These are phyloP conservation scores for Pleurotus citrinopileatus DNA, from an alignment of 768 basidiomycete genomes.

Conservation along the genomic window DNA sequence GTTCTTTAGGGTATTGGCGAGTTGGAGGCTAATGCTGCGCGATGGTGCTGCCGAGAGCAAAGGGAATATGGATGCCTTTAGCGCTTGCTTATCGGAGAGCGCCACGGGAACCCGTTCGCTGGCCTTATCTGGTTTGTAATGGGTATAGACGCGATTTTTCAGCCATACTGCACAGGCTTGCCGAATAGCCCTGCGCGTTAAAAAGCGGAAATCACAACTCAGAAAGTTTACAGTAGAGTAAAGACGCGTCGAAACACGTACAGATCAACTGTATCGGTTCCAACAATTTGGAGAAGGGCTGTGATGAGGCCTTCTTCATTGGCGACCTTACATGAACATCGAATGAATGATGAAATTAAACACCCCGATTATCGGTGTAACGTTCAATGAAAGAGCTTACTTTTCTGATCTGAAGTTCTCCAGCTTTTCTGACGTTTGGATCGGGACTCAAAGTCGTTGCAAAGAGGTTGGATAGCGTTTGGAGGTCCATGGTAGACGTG, in stretches of 20 bases:
- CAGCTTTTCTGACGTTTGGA: slow-evolving; percentile 82
- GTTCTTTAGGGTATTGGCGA: slow-evolving; percentile 70
- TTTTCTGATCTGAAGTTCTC: slow-evolving; percentile 86
- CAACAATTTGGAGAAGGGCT: slow-evolving; percentile 85
- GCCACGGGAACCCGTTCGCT: slow-evolving; percentile 61
- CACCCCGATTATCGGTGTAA: not conserved
- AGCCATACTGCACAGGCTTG: slow-evolving; percentile 87
- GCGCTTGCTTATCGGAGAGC: slow-evolving; percentile 66
- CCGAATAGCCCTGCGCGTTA: slow-evolving; percentile 60
- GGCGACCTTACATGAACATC: slow-evolving; percentile 51
- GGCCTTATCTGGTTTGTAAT: slow-evolving; percentile 48
- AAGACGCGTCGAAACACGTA: slow-evolving; percentile 48
- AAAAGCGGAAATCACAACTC: not conserved
- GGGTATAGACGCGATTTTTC: slow-evolving; percentile 80
- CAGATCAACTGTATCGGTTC: slow-evolving; percentile 72
- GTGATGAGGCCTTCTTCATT: slow-evolving; percentile 80
- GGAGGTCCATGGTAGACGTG: slow-evolving; percentile 57
- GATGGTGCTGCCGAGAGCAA: slow-evolving; percentile 69
- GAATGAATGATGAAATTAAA: slow-evolving; percentile 11
- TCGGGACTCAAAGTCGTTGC: slow-evolving; percentile 79
- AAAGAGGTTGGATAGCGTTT: slow-evolving; percentile 75
- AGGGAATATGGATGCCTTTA: slow-evolving; percentile 65
- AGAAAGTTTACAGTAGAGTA: slow-evolving; percentile 9
- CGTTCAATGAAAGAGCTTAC: slow-evolving; percentile 31
- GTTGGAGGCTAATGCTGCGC: slow-evolving; percentile 68